Evolutionary conservation across 345 rosid genomes (phyloP), one percentile per base, ranked within the genome.

Genomic region (Syzygium aromaticum): DNA sequence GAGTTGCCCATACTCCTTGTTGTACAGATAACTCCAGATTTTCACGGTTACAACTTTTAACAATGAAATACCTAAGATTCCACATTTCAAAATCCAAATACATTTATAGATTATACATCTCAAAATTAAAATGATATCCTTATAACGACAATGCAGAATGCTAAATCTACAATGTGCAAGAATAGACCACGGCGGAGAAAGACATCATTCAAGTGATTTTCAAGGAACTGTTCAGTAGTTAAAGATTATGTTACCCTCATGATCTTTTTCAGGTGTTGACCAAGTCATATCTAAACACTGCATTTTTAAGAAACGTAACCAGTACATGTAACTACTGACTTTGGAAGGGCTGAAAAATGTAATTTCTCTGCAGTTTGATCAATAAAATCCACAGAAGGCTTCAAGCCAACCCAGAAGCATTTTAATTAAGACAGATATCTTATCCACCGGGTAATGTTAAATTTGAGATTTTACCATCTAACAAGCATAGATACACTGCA

Each of bases 1-100:
- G 99, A 84, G 99, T 98, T 86, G 99, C 99, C 99, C 99, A 98
- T 67, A 98, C 97, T 87, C 99, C 99, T 96, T 96, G 99, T 91
- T 96, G 99, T 80, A 96, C 99, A 88, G 99, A 96, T 86, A 96
- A 89, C 92, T 98, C 99, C 93, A 98, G 92, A 93, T 98, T 98
- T 93, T 98, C 99, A 51, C 95, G 95, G 87, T 98, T 96, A 94
- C 96, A 94, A 91, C 99, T 96, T 92, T 98, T 98, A 89, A 98
- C 98, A 89, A 96, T 96, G 88, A 98, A 98, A 91, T 98, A 98
- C 98, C 99, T 96, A 92, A 85, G 88, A 77, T 87, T 59, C 85
- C 92, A 89, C 84, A 52, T 80, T 87, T 59, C 43, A 87, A 59
- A 88, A 89, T 43, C 27, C 77, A 86, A 86, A 85, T 73, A 73